Evolutionary conservation across 2,329 filamentous ascomycete genomes (phyloP), one percentile per base, ranked within the genome.

Genomic region (Alternaria viburni): DNA sequence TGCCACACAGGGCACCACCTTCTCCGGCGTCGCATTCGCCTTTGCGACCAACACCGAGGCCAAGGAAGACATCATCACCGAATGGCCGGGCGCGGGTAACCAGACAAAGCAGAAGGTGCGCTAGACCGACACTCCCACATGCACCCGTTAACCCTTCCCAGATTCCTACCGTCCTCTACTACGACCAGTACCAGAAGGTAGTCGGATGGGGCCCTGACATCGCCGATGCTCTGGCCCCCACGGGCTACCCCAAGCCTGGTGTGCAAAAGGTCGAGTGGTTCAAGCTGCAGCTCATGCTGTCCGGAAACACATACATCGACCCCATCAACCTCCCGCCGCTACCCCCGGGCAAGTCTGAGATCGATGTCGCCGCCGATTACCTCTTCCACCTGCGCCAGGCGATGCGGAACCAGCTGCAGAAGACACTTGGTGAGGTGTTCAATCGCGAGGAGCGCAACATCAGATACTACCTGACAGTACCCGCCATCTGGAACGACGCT

Each of bases 221-320:
- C 74, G 93, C 96, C 65, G 95, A 98, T 82, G 96, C 96, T 68
- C 88, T 98, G 69, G 95, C 96, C 57, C 96, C 96, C 28, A 98
- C 96, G 44, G 96, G 96, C 67, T 98, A 98, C 81, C 96, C 96
- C 72, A 98, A 98, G 85, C 93, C 93, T 32, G 95, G 95, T 69
- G 95, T 99, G 72, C 96, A 98, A 82, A 98, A 98, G 84, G 95
- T 98, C 23, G 96, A 98, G 84, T 99, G 96, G 96, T 98, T 99
- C 88, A 98, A 98, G 86, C 88, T 99, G 71, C 96, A 99, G 84
- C 89, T 99, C 61, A 98, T 98, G 96, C 87, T 97, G 67, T 97
- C 93, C 64, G 96, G 96, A 68, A 98, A 98, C 86, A 98, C 96
- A 47, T 98, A 98, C 81, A 98, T 98, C 78, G 96, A 98, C 81